phyloP scores from a whole-genome alignment of 148 eudicot species.

The Chenopodium quinoa region DNA sequence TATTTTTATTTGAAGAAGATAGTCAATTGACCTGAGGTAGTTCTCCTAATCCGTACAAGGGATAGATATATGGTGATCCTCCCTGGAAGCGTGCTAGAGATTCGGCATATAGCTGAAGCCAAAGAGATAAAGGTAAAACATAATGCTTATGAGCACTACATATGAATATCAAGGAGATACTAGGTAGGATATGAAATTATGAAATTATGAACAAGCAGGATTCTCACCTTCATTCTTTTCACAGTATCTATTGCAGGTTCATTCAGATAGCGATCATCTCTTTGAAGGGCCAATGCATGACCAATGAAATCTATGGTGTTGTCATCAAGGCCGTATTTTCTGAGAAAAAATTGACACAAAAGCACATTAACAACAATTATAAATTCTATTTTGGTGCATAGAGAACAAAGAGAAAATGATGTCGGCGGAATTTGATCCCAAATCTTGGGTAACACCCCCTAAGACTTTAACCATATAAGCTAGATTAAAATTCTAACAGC shows the following conservation, averaged over 20 bases:
- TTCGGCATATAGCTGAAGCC: conserved; percentile 75
- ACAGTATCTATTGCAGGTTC: conserved; percentile 94
- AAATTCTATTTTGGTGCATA: not conserved
- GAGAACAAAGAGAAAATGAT: too few species aligned
- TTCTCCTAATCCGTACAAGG: conserved; percentile 92
- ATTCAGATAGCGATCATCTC: conserved; percentile 78
- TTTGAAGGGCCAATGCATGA: conserved; percentile 90
- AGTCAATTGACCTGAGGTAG: conserved; percentile 75
- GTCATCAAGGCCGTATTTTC: conserved; percentile 93
- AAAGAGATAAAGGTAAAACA: not conserved
- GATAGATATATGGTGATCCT: conserved; percentile 96
- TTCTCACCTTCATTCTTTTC: conserved; percentile 84
- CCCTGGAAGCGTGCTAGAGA: conserved; percentile 94
- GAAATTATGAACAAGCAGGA: not conserved
- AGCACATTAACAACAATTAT: not conserved
- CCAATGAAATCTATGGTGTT: conserved; percentile 93
- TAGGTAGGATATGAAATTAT: not conserved
- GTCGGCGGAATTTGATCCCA: too few species aligned
- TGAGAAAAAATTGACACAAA: conserved; percentile 23
- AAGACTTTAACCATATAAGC: too few species aligned
- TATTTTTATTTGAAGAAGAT: not conserved
- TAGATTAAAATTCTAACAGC: not conserved
- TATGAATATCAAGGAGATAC: not conserved
- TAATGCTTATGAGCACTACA: not conserved
- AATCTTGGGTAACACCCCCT: too few species aligned